Percentiles rank a stretch among this genome's conserved stretches.
Conservation (phyloP, 2,329 filamentous ascomycete genomes). For the Tolypocladium nubicola region DNA sequence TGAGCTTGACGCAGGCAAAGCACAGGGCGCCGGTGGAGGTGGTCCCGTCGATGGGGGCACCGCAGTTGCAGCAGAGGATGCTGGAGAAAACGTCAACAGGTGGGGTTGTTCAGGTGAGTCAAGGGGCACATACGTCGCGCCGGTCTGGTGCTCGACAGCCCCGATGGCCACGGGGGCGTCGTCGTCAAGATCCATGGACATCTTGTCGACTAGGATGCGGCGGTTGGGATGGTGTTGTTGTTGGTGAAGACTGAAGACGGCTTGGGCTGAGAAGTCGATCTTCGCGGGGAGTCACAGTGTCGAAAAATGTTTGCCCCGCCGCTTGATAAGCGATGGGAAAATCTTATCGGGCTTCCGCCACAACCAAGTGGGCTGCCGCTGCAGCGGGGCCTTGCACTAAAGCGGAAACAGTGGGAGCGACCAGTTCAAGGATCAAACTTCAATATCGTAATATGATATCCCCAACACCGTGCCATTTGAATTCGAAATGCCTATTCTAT, state of each 20-base stretch:
- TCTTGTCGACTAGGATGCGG: constrained; percentile 10
- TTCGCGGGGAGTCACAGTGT: not conserved
- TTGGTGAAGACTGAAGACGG: constrained; percentile 7
- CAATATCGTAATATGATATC: not conserved
- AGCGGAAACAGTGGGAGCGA: not conserved
- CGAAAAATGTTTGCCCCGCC: constrained; percentile 25
- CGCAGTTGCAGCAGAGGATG: constrained; percentile 97
- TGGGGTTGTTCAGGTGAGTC: not conserved
- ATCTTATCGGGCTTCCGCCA: constrained; percentile 14
- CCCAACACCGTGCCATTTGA: constrained; percentile 1
- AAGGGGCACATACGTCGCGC: constrained; percentile 27
- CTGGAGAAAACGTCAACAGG: constrained; percentile 8
- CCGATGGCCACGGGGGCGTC: constrained; percentile 28
- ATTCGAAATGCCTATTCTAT: not conserved
- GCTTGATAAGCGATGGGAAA: constrained; percentile 23
- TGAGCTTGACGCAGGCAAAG: constrained; percentile 91
- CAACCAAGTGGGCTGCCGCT: not conserved
- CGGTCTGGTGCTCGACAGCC: constrained; percentile 18
- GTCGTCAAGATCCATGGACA: constrained; percentile 35
- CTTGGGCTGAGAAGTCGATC: constrained; percentile 10
- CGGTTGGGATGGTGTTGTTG: constrained; percentile 6
- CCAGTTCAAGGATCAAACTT: not conserved
- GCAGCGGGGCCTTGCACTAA: not conserved
- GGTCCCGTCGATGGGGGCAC: constrained; percentile 89
- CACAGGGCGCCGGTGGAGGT: constrained; percentile 78